Conservation (phyloP, 305 asterid species). For the Petunia hybrid region DNA sequence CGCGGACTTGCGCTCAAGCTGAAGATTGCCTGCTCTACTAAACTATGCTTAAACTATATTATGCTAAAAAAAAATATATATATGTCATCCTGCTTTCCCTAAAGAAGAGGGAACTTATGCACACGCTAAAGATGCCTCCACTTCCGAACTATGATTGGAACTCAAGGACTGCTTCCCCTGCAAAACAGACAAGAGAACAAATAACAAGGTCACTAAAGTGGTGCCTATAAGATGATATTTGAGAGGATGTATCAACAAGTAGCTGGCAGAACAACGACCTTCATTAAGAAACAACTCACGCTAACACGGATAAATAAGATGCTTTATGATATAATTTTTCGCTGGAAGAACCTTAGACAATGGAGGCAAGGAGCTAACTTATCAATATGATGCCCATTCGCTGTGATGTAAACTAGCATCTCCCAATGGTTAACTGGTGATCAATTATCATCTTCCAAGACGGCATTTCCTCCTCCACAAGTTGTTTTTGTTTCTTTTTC, state of each 20-base stretch:
- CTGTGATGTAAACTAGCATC: slow-evolving; percentile 4
- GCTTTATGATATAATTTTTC: slow-evolving; percentile 17
- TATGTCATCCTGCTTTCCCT: not conserved
- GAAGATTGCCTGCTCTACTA: slow-evolving; percentile 23
- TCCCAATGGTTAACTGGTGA: not conserved
- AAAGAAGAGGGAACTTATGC: slow-evolving; percentile 22
- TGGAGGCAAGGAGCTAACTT: slow-evolving; percentile 18
- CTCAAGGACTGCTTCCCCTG: slow-evolving; percentile 56
- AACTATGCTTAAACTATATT: slow-evolving; percentile 24
- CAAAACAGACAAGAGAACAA: slow-evolving; percentile 33
- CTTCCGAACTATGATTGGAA: slow-evolving; percentile 36
- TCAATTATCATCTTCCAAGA: slow-evolving; percentile 27
- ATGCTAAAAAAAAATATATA: not conserved
- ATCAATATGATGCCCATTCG: slow-evolving; percentile 13
- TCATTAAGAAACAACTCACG: slow-evolving; percentile 1
- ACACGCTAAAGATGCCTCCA: slow-evolving; percentile 11
- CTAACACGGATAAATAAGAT: not conserved
- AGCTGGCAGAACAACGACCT: slow-evolving; percentile 17
- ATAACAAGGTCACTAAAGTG: slow-evolving; percentile 20
- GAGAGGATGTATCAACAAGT: slow-evolving; percentile 2
- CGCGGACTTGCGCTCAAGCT: not conserved
- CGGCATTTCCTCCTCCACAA: not conserved
- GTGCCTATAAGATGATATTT: slow-evolving; percentile 23
- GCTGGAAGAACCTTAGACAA: slow-evolving; percentile 2
- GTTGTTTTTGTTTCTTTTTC: not conserved